These are phyloP conservation scores for Aspergillus campestris DNA, from an alignment of 495 filamentous ascomycete species.

Conservation along the genomic window DNA sequence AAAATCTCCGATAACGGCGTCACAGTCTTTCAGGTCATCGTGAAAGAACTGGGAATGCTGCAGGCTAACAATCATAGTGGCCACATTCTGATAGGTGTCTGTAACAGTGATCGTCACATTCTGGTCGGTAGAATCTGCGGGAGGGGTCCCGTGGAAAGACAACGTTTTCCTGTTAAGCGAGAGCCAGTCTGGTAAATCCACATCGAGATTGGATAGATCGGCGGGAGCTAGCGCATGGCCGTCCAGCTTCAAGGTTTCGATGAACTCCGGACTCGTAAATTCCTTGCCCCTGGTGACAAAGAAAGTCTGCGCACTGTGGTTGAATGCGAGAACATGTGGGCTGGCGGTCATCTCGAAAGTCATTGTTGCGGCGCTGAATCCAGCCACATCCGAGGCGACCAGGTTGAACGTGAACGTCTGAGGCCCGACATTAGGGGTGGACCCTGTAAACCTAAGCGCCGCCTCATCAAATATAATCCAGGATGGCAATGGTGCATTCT, in stretches of 20 bases:
- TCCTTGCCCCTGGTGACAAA: constrained; percentile 48
- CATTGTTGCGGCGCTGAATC: constrained; percentile 60
- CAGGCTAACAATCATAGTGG: constrained; percentile 56
- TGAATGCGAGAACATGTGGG: constrained; percentile 56
- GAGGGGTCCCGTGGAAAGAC: constrained; percentile 55
- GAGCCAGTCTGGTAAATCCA: constrained; percentile 60
- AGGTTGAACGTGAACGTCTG: constrained; percentile 66
- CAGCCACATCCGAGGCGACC: constrained; percentile 71
- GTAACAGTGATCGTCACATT: constrained; percentile 59
- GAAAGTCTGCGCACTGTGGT: constrained; percentile 45
- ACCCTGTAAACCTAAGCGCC: constrained; percentile 64
- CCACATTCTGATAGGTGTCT: constrained; percentile 55
- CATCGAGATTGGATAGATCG: constrained; percentile 40
- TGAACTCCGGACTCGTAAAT: constrained; percentile 49
- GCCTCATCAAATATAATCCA: constrained; percentile 71
- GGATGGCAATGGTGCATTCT: constrained; percentile 77
- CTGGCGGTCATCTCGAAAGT: constrained; percentile 64
- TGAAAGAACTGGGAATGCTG: constrained; percentile 42
- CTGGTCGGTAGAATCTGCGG: constrained; percentile 41
- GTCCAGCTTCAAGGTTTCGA: constrained; percentile 52
- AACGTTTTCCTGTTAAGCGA: constrained; percentile 55
- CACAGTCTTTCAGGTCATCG: constrained; percentile 33
- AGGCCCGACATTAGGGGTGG: constrained; percentile 59
- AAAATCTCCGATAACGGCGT: constrained; percentile 51
- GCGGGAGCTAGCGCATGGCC: constrained; percentile 37